phyloP scores from a whole-genome alignment of 139 green algal species.

The Ostreobium quekettii region DNA sequence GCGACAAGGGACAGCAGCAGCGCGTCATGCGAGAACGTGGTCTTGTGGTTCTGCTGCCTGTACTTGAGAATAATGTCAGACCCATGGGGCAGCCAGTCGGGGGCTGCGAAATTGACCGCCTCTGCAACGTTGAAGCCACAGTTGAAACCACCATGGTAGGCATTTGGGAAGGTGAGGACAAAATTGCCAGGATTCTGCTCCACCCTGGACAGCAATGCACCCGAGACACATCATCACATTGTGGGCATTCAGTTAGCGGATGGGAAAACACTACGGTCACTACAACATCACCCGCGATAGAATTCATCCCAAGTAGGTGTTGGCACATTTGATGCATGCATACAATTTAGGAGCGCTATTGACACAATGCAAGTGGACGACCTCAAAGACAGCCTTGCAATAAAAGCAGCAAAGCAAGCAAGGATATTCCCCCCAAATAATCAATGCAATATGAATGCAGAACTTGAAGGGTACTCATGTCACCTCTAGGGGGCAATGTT shows the following conservation, averaged over 20 bases:
- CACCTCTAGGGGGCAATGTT: too few species aligned
- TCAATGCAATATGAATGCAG: too few species aligned
- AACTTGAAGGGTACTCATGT: too few species aligned
- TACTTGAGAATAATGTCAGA: constrained; percentile 52
- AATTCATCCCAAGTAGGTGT: constrained; percentile 1
- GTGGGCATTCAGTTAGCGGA: neutral
- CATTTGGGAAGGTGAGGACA: constrained; percentile 81
- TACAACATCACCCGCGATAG: neutral
- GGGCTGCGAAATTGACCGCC: constrained; percentile 84
- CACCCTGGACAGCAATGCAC: constrained; percentile 32
- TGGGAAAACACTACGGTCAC: neutral
- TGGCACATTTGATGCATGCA: too few species aligned
- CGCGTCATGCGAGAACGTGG: constrained; percentile 56
- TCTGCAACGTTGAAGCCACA: constrained; percentile 75
- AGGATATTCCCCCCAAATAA: too few species aligned
- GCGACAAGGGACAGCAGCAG: constrained; percentile 52
- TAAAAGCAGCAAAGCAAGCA: too few species aligned
- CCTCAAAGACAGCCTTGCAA: too few species aligned
- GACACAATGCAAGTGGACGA: too few species aligned
- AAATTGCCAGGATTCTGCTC: constrained; percentile 74
- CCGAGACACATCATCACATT: neutral
- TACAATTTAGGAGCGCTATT: too few species aligned
- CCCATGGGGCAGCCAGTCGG: constrained; percentile 78
- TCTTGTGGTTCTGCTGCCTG: constrained; percentile 35
- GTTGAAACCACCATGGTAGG: constrained; percentile 84